These are phyloP conservation scores for Grosmannia huntii DNA, from an alignment of 2,329 filamentous ascomycete genomes.

Conservation along the genomic window DNA sequence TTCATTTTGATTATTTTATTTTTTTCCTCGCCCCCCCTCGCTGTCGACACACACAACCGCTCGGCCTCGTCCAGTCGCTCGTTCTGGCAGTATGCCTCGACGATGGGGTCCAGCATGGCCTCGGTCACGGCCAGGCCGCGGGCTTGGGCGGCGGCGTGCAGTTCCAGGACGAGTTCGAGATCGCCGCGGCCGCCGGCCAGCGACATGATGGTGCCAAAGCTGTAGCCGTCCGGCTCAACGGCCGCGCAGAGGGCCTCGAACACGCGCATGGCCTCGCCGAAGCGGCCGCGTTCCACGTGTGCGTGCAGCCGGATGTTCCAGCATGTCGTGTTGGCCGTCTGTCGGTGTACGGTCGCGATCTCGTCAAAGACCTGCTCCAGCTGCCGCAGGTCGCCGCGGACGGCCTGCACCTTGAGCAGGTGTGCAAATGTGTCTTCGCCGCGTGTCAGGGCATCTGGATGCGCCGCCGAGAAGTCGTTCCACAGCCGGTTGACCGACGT, in stretches of 20 bases:
- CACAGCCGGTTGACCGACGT: conserved; percentile 31
- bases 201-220: conserved; percentile 62
- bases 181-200: conserved; percentile 62
- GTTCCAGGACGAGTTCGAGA: conserved; percentile 49
- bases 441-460: conserved; percentile 11
- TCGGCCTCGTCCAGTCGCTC: conserved; percentile 42
- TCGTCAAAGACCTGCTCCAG: conserved; percentile 49
- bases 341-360: conserved; percentile 41
- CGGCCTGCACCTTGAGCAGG: conserved; percentile 59
- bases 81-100: conserved; percentile 54
- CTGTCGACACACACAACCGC: conserved; percentile 41
- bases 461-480: conserved; percentile 26
- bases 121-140: conserved; percentile 35
- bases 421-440: conserved; percentile 33
- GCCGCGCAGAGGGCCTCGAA: conserved; percentile 46
- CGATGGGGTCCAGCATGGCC: conserved; percentile 49
- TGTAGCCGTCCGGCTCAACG: conserved; percentile 45
- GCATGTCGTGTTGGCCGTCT: conserved; percentile 43
- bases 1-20: too few relatives aligned
- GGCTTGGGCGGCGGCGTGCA: conserved; percentile 52
- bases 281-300: conserved; percentile 52
- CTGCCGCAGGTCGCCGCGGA: conserved; percentile 48
- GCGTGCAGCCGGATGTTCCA: conserved; percentile 73
- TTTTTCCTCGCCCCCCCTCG: conserved; percentile 22
- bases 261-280: conserved; percentile 48